Evolutionary conservation across 495 filamentous ascomycete genomes (phyloP), one percentile per base, ranked within the genome.

Genomic region (Lineolata rhizophorae): DNA sequence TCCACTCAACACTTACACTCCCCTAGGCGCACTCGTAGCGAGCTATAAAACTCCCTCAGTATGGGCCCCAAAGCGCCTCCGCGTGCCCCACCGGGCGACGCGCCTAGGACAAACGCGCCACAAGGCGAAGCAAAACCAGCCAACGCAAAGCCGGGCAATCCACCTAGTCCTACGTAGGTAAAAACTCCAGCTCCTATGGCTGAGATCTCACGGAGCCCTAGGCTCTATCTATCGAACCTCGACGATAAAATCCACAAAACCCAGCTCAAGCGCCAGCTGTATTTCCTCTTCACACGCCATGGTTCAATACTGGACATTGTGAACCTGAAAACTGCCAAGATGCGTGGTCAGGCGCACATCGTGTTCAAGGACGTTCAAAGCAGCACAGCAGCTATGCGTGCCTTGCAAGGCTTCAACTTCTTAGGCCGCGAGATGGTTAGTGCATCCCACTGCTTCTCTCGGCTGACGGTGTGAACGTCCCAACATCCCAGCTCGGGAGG

Each of bases 241-340:
- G 69, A 76, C 0, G 65, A 75, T 35, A 93, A 90, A 55, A 65
- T 94, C 32, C 70, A 67, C 35, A 99, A 95, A 52, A 55, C 63
- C 16, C 81, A 93, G 46, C 58, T 95, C 9, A 67, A 77, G 27
- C 71, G 76, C 5, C 70, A 72, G 9, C 69, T 99, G 5, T 95
- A 95, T 55, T 79, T 76, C 42, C 68, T 95, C 11, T 99, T 95
- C 46, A 75, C 78, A 8, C 92, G 82, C 18, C 85, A 94, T 49
- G 90, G 90, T 14, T 70, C 79, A 5, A 77, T 99, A 10, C 66
- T 99, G 30, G 87, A 95, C 47, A 72, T 99, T n/a, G 76, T 91
- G 20, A 76, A 79, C 20, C 60, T 93, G 44, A 83, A 79, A 53
- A 87, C 78, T 0, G 58, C 58, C 44, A 83, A 82, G 54, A 84